A percentile compares a stretch with the other conserved stretches of the same genome.
These are phyloP conservation scores for Draba incana DNA, from an alignment of 345 rosid genomes.

Conservation along the genomic window DNA sequence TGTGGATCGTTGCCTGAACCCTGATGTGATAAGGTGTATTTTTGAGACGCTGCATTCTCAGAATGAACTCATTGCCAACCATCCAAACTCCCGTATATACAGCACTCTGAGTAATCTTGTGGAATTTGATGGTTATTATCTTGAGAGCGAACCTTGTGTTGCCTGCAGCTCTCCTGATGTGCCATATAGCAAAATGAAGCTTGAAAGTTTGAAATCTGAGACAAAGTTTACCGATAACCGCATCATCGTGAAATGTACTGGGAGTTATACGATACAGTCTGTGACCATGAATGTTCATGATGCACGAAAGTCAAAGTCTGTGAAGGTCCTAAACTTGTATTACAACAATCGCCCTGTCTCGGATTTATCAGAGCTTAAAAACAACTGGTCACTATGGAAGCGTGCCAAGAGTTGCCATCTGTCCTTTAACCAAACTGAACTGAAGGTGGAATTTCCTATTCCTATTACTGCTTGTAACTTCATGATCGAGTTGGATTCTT, in stretches of 20 bases:
- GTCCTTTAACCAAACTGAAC: slow-evolving; percentile 94
- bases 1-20: slow-evolving; percentile 75
- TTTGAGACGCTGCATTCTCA: slow-evolving; percentile 92
- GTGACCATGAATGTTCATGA: slow-evolving; percentile 99
- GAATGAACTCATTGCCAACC: slow-evolving; percentile 97
- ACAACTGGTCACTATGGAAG: slow-evolving; percentile 97
- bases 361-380: slow-evolving; percentile 95
- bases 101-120: slow-evolving; percentile 89
- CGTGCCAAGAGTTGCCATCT: slow-evolving; percentile 99
- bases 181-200: slow-evolving; percentile 96
- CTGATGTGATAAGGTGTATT: slow-evolving; percentile 75
- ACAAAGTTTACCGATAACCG: slow-evolving; percentile 98
- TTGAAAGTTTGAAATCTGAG: slow-evolving; percentile 96
- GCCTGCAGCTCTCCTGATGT: slow-evolving; percentile 99
- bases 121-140: slow-evolving; percentile 98
- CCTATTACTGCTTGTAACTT: slow-evolving; percentile 99
- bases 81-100: slow-evolving; percentile 97
- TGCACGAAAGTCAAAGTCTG: slow-evolving; percentile 96
- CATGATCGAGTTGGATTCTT: slow-evolving; percentile 99
- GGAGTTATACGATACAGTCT: slow-evolving; percentile 96
- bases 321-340: slow-evolving; percentile 91
- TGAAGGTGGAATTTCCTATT: slow-evolving; percentile 96
- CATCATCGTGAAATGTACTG: slow-evolving; percentile 95
- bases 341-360: slow-evolving; percentile 97
- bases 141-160: slow-evolving; percentile 99